Evolutionary conservation across 2,329 filamentous ascomycete genomes (phyloP).

Genomic region (Botryotinia convoluta): DNA sequence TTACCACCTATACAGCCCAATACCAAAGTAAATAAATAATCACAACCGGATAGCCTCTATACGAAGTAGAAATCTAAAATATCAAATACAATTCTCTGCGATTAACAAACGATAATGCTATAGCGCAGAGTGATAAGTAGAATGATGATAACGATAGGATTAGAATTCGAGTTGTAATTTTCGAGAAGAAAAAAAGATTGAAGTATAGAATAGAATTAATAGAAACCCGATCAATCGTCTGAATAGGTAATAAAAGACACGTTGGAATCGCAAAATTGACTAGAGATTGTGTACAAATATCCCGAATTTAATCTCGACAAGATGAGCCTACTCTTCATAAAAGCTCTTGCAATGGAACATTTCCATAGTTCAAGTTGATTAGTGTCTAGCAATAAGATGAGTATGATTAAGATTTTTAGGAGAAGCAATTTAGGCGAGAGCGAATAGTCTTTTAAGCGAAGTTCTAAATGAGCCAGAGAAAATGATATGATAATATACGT

Average conservation of each 20-base stretch:
- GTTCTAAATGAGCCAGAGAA: neutral
- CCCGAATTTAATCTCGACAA: rapidly evolving
- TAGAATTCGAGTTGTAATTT: too few species aligned
- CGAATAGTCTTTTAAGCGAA: neutral
- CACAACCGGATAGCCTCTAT: too few species aligned
- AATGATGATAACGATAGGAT: rapidly evolving
- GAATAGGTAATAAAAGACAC: neutral
- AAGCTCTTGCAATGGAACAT: neutral
- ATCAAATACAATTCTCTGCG: too few species aligned
- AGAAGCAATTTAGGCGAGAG: neutral
- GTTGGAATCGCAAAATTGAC: neutral
- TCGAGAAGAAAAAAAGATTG: neutral
- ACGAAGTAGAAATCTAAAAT: too few species aligned
- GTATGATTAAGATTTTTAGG: neutral
- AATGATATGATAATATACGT: too few species aligned
- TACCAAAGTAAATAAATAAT: too few species aligned
- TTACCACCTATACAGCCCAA: too few species aligned
- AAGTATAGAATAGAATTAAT: neutral
- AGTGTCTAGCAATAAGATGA: neutral
- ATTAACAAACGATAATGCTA: too few species aligned
- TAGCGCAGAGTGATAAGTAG: too few species aligned
- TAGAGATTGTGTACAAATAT: too few species aligned
- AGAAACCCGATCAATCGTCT: neutral
- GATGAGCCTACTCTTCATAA: neutral
- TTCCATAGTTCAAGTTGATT: neutral